These are phyloP conservation scores for Inonotus hispidus DNA, from an alignment of 1,284 basidiomycete genomes.

Conservation along the genomic window DNA sequence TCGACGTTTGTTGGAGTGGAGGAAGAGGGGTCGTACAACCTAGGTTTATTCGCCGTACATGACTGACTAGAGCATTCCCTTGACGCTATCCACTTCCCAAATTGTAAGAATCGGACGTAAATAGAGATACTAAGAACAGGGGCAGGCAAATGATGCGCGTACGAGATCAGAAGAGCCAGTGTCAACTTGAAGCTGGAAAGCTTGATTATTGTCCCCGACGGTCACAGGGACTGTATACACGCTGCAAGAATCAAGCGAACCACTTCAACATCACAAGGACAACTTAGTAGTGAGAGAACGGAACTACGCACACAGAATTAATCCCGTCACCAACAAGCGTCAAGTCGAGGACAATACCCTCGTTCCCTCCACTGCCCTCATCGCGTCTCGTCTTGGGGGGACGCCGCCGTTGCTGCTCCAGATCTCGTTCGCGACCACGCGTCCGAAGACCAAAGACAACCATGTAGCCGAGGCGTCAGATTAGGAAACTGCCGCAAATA, in stretches of 20 bases:
- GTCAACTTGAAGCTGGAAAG: constrained; percentile 60
- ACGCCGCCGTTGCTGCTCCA: background rate
- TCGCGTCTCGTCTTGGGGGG: constrained; percentile 11
- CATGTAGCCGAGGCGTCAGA: background rate
- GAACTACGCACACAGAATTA: constrained; percentile 44
- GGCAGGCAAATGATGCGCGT: constrained; percentile 21
- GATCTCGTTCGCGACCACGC: background rate
- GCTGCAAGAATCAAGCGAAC: constrained; percentile 30
- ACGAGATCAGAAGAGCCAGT: constrained; percentile 75
- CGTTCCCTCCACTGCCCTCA: constrained; percentile 36
- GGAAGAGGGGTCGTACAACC: constrained; percentile 46
- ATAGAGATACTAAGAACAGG: background rate
- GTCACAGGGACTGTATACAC: constrained; percentile 54
- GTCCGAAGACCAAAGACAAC: background rate
- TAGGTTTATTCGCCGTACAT: constrained; percentile 40
- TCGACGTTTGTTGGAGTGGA: constrained; percentile 35
- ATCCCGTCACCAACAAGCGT: constrained; percentile 43
- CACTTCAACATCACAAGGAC: background rate
- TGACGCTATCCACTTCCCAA: constrained; percentile 56
- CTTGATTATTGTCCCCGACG: constrained; percentile 44
- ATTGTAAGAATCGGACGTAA: background rate
- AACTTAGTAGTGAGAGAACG: background rate
- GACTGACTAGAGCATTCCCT: constrained; percentile 44
- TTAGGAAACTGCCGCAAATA: no score
- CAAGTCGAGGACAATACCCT: constrained; percentile 49